Percentiles rank a stretch among this genome's conserved stretches.
Conservation (phyloP, 2,329 filamentous ascomycete genomes). For the Trichoderma simmonsii region DNA sequence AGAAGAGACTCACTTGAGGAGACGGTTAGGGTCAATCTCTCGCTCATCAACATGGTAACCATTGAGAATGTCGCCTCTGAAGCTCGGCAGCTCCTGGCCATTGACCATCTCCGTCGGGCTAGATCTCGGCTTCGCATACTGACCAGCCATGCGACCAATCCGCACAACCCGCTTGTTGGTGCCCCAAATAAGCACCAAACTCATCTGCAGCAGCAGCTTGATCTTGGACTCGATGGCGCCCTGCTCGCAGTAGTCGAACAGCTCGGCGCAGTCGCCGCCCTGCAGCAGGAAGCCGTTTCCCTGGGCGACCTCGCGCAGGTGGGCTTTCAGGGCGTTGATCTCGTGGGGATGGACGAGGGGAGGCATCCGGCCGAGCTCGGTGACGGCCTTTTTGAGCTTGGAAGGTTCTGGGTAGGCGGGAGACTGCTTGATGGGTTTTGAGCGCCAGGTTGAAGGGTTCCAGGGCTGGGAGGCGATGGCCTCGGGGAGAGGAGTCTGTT, state of each 20-base stretch:
- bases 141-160: slow-evolving; percentile 93
- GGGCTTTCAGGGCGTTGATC: slow-evolving; percentile 75
- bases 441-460: slow-evolving; percentile 67
- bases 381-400: slow-evolving; percentile 57
- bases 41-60: slow-evolving; percentile 76
- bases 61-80: slow-evolving; percentile 94
- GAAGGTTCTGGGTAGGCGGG: slow-evolving; percentile 64
- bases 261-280: slow-evolving; percentile 93
- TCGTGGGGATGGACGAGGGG: slow-evolving; percentile 77
- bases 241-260: slow-evolving; percentile 94
- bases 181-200: slow-evolving; percentile 90
- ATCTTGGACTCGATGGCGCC: slow-evolving; percentile 92
- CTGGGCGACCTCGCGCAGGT: slow-evolving; percentile 78
- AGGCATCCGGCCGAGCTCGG: slow-evolving; percentile 66
- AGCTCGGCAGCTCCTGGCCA: slow-evolving; percentile 79
- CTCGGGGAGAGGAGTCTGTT: background rate
- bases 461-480: slow-evolving; percentile 36
- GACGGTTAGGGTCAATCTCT: slow-evolving; percentile 74
- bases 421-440: slow-evolving; percentile 75
- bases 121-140: slow-evolving; percentile 94
- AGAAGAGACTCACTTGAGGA: slow-evolving; percentile 59
- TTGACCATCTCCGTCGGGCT: slow-evolving; percentile 80
- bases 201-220: slow-evolving; percentile 96
- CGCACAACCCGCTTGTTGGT: slow-evolving; percentile 77
- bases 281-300: slow-evolving; percentile 93